Base-by-base conservation (phyloP, 805 yeast species). In the Candida sonorensis region DNA sequence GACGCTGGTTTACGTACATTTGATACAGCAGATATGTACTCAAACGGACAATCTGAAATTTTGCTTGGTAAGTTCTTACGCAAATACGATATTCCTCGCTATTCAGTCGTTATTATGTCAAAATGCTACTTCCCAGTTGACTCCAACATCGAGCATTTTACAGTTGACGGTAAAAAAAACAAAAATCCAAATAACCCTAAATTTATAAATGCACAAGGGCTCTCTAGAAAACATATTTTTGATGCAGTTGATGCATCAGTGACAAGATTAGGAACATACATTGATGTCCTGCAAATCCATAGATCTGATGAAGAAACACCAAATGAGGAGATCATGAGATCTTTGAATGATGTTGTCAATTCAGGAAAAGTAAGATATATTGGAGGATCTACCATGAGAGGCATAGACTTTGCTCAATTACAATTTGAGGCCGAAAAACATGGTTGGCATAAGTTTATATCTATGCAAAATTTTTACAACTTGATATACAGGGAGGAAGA, bases 401-500 rank as follows among this genome's bases (percentile, higher is more conserved):
- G 77, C 2, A 51, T 57, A 13, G 73, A 76, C 42, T 76, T 77
- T 48, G 72, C 64, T 2, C 66, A 63, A 44, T 44, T 73, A 45
- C 84, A 78, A 46, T 57, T 52, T 37, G 53, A 65, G 34, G 84
- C 85, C 3, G 81, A 77, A 35, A 61, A 61, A 46, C 41, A 66
- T 41, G 67, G 67, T 20, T 77, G 78, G 78, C 60, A 61, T 39
- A 75, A 73, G 48, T 78, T 78, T 40, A 62, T 77, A 33, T 59
- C 69, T 14, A 69, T 75, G 71, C 84, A 78, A 53, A 69, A 69
- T 40, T 67, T 57, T 46, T 73, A 75, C 53, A 76, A 74, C 44
- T 55, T 77, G 40, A 32, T 76, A 4, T 61, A 71, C 42, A 59
- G 85, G n/a, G 82, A 77, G 46, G 83, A 77, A 35, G 85, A 78